Evolutionary conservation across 1,284 basidiomycete genomes (phyloP).

Genomic region (Apiotrichum siamense): DNA sequence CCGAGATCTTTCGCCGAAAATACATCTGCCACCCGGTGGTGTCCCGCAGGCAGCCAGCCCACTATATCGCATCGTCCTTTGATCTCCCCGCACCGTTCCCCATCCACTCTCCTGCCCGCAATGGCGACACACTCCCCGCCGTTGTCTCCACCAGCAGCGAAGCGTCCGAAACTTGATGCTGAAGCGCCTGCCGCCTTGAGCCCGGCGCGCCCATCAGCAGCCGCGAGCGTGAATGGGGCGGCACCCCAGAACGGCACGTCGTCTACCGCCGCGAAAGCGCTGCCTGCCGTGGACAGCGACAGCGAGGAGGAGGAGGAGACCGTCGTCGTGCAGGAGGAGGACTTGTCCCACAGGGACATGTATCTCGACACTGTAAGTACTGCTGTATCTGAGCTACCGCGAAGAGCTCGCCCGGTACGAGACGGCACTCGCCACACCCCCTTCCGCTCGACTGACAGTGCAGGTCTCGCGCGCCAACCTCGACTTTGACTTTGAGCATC

Average conservation of each 20-base stretch:
- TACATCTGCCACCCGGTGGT: no score
- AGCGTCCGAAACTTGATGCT: conserved; percentile 30
- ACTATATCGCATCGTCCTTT: no score
- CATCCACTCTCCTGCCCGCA: background rate
- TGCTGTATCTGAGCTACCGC: background rate
- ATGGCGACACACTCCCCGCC: conserved; percentile 17
- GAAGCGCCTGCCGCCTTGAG: conserved; percentile 6
- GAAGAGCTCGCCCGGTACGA: no score
- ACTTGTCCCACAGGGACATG: conserved; percentile 67
- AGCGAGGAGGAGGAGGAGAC: conserved; percentile 49
- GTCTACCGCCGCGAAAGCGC: conserved; percentile 18
- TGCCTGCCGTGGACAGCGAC: conserved; percentile 45
- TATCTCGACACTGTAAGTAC: conserved; percentile 85
- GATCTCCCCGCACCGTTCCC: background rate
- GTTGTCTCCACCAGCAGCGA: conserved; percentile 38
- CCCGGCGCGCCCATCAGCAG: conserved; percentile 1
- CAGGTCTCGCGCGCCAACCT: conserved; percentile 81
- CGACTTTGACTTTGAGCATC: conserved; percentile 99
- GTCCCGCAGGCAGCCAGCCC: no score
- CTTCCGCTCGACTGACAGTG: conserved; percentile 2
- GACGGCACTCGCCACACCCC: no score
- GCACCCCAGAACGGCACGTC: conserved; percentile 12
- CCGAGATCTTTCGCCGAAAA: no score
- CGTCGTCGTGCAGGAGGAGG: conserved; percentile 51
- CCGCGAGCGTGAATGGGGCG: background rate